Conservation (phyloP, 768 basidiomycete species). For the Tricholoma furcatifolium region DNA sequence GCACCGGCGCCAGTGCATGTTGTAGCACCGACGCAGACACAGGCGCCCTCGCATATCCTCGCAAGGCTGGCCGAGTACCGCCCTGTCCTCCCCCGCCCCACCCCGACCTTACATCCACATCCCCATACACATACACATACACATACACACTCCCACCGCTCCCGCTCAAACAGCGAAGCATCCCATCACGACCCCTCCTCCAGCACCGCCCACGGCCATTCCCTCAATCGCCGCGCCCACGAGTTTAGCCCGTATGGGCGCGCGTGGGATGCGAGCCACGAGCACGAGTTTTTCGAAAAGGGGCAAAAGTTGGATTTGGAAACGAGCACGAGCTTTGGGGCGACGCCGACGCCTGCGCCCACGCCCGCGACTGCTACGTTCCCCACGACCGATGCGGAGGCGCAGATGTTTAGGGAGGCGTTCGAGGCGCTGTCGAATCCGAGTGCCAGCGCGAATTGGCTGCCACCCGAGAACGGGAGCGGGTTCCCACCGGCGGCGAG, state of each 20-base stretch:
- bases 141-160: conserved; percentile 8
- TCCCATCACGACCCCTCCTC: conserved; percentile 47
- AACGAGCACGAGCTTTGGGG: not conserved
- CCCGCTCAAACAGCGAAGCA: conserved; percentile 31
- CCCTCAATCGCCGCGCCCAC: conserved; percentile 45
- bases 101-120: too few relatives aligned
- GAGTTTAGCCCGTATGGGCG: conserved; percentile 72
- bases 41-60: conserved; percentile 48
- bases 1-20: too few relatives aligned
- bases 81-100: conserved; percentile 67
- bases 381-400: conserved; percentile 20
- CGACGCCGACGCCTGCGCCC: too few relatives aligned
- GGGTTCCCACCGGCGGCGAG: conserved; percentile 18
- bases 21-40: too few relatives aligned
- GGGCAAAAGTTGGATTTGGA: not conserved
- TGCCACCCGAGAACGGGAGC: too few relatives aligned
- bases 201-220: conserved; percentile 38
- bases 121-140: too few relatives aligned
- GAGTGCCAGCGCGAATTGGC: conserved; percentile 30
- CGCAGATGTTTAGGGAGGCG: conserved; percentile 25
- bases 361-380: too few relatives aligned
- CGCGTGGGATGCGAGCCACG: conserved; percentile 54
- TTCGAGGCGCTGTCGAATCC: conserved; percentile 31
- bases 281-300: conserved; percentile 28
- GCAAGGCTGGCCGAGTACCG: conserved; percentile 65